These are phyloP conservation scores for Tolypocladium tundrense DNA, from an alignment of 2,329 filamentous ascomycete species.

Conservation along the genomic window DNA sequence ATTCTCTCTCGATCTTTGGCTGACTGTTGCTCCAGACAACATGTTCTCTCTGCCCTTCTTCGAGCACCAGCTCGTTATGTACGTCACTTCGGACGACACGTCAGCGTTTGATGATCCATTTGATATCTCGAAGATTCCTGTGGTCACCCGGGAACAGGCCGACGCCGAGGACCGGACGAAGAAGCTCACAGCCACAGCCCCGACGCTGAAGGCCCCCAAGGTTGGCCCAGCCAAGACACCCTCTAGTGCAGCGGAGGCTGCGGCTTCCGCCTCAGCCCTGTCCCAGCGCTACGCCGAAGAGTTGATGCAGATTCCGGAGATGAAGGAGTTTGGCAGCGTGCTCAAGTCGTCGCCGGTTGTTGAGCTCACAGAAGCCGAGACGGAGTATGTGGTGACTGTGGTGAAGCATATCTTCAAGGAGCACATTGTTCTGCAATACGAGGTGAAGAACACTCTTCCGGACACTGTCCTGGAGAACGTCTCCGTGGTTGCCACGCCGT, in stretches of 20 bases:
- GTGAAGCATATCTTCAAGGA: constrained; percentile 98
- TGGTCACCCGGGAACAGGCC: constrained; percentile 91
- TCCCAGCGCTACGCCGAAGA: constrained; percentile 86
- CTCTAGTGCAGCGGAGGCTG: constrained; percentile 59
- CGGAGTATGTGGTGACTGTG: constrained; percentile 87
- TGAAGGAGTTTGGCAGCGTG: constrained; percentile 78
- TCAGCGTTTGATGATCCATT: constrained; percentile 77
- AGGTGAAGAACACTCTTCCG: constrained; percentile 93
- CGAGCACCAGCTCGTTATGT: constrained; percentile 95
- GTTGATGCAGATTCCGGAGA: constrained; percentile 78
- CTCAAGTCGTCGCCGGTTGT: constrained; percentile 83
- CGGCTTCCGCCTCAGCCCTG: constrained; percentile 64
- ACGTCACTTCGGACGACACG: constrained; percentile 87
- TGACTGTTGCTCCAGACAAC: constrained; percentile 48
- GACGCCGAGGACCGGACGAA: constrained; percentile 93
- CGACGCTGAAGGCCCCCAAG: constrained; percentile 88
- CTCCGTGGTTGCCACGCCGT: constrained; percentile 67
- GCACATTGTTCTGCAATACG: constrained; percentile 89
- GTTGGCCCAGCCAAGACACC: constrained; percentile 65
- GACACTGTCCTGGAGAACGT: constrained; percentile 87
- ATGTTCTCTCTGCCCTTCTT: constrained; percentile 94
- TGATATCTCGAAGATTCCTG: constrained; percentile 81
- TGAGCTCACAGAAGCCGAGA: constrained; percentile 93
- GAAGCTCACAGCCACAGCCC: constrained; percentile 88
- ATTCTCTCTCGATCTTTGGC: background rate